Conservation (phyloP, 306 rosid species). For the Vachellia collinsii region DNA sequence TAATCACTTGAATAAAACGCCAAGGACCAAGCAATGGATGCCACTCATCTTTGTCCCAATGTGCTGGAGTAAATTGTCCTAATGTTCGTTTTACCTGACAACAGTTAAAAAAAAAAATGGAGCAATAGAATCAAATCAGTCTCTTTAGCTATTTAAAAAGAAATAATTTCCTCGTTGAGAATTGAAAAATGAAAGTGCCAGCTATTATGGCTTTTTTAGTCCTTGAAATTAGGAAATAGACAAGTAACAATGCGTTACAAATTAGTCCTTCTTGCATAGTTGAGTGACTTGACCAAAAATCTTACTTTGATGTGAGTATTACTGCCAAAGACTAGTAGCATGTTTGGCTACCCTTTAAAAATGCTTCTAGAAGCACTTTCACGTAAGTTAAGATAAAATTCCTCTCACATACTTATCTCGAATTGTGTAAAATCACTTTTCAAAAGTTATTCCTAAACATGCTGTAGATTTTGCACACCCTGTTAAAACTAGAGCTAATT, state of each 20-base stretch:
- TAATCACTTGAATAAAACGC: conserved; percentile 94
- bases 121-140: conserved; percentile 14
- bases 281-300: not conserved
- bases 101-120: not conserved
- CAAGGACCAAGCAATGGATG: conserved; percentile 97
- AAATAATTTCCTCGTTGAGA: not conserved
- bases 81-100: conserved; percentile 86
- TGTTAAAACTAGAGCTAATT: not conserved
- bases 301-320: no score
- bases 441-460: no score
- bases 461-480: not conserved
- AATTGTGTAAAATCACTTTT: no score
- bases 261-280: not conserved
- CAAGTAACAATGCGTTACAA: not conserved
- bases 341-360: no score
- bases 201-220: not conserved
- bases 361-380: no score
- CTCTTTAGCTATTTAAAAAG: conserved; percentile 10
- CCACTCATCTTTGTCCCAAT: conserved; percentile 99
- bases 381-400: no score
- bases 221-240: not conserved
- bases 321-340: not conserved
- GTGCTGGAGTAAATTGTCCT: conserved; percentile 94
- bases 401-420: no score
- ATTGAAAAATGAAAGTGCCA: not conserved